Base-by-base conservation (phyloP, 495 filamentous ascomycete genomes). In the Talaromyces ruber region DNA sequence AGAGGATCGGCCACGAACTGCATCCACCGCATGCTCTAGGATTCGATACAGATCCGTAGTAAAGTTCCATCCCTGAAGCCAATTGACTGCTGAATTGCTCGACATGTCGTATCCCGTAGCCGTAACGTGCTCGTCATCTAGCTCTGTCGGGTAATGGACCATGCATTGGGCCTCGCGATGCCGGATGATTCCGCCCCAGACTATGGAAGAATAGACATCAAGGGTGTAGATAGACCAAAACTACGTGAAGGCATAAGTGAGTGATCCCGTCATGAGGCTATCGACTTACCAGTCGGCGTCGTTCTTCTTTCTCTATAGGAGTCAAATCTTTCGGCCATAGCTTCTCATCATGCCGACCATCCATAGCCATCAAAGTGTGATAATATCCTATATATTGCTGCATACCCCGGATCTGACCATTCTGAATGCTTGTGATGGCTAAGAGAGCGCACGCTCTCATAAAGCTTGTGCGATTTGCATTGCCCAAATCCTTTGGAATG, bases 141-240 rank as follows among this genome's bases (percentile, higher is more conserved):
- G 11, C 32, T 37, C 32, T 12, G 32, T 37, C 12, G 32, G 28
- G 32, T 37, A 37, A 12, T 12, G 32, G 12, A 37, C 32, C 3
- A 37, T 9, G 11, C 32, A 75, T 47, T 78, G 74, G 12, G 71
- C 69, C 62, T 80, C 79, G 25, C 74, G 75, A 39, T 71, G 74
- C 64, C 74, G 70, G 57, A 81, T 73, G 16, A 78, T 66, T n/a
- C 72, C 69, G 30, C 74, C 72, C 76, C 76, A 82, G 24, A 82
- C 77, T 45, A 80, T 72, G 7, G 74, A 74, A 6, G 74, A 73
- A 66, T 76, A 81, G 43, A 83, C 71, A 55, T 83, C 80, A 4
- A 83, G 61, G 5, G 74, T 76, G 63, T 83, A 83, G 32, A 79
- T 80, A 28, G 80, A 79, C 81, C 81, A 83, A 62, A 81, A 81